Evolutionary conservation across 2,329 filamentous ascomycete species (phyloP).

Genomic region (Aspergillus neoniger): DNA sequence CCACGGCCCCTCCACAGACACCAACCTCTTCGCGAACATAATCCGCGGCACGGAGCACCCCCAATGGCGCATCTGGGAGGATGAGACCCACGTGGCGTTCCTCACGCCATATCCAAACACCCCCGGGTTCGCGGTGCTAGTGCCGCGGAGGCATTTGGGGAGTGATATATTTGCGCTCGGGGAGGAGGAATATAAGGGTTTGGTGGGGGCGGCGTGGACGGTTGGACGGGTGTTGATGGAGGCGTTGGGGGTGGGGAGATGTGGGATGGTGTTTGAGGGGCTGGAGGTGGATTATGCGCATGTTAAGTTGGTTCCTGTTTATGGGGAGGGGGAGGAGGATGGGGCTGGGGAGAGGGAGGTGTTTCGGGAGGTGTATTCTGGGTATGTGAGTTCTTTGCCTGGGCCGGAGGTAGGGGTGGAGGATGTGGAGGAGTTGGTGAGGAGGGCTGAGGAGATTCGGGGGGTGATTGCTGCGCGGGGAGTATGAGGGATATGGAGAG

Average conservation of each 20-base stretch:
- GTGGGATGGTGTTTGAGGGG: constrained; percentile 12
- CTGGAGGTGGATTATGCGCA: constrained; percentile 10
- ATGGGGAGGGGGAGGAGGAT: background rate
- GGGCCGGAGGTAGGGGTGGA: background rate
- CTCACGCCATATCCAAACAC: constrained; percentile 8
- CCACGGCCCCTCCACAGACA: background rate
- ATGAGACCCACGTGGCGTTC: constrained; percentile 4
- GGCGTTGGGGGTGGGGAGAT: background rate
- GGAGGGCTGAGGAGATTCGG: background rate
- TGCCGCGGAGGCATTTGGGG: constrained; percentile 1
- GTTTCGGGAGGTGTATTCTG: background rate
- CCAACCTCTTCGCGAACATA: constrained; percentile 4
- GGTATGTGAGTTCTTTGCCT: constrained; percentile 7
- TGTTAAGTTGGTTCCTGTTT: constrained; percentile 8
- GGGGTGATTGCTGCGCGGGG: background rate
- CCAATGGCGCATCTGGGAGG: constrained; percentile 10
- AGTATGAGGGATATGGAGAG: no score
- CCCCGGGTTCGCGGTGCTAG: constrained; percentile 5
- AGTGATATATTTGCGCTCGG: constrained; percentile 4
- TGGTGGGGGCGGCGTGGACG: constrained; percentile 2
- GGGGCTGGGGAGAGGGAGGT: background rate
- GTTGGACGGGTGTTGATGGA: background rate
- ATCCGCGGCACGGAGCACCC: background rate
- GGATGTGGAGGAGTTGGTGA: background rate
- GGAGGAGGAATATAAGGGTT: background rate